Conservation (phyloP, 1,284 basidiomycete species). For the Erythrobasidium hasegawianum region DNA sequence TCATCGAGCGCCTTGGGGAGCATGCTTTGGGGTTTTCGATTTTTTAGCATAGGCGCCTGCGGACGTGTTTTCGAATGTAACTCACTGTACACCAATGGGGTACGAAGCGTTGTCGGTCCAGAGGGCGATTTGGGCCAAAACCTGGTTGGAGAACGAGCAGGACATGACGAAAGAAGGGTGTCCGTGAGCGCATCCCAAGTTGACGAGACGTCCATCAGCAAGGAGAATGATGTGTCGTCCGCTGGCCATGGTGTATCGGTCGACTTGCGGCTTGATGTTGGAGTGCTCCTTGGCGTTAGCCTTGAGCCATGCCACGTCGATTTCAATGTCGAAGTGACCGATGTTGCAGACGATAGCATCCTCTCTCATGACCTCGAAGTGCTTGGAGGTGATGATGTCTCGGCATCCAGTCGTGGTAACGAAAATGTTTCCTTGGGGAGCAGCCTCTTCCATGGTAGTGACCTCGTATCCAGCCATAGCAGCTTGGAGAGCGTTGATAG, state of each 20-base stretch:
- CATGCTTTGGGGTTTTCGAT: slow-evolving; percentile 54
- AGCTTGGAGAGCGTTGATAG: slow-evolving; percentile 98
- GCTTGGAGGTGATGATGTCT: slow-evolving; percentile 91
- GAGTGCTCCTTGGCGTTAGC: slow-evolving; percentile 74
- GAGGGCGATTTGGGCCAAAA: slow-evolving; percentile 95
- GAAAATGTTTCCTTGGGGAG: slow-evolving; percentile 81
- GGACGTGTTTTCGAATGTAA: too few relatives aligned
- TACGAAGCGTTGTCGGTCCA: slow-evolving; percentile 89
- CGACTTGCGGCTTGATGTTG: slow-evolving; percentile 99
- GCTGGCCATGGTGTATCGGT: slow-evolving; percentile 87
- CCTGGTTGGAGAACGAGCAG: slow-evolving; percentile 98
- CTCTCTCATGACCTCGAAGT: slow-evolving; percentile 93
- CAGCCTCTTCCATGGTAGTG: slow-evolving; percentile 96
- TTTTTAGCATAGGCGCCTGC: not conserved
- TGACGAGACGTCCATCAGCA: slow-evolving; percentile 97
- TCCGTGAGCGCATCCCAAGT: slow-evolving; percentile 72
- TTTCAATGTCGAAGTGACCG: slow-evolving; percentile 98
- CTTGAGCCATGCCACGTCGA: slow-evolving; percentile 99
- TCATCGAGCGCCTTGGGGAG: slow-evolving; percentile 97
- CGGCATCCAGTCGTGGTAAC: slow-evolving; percentile 99
- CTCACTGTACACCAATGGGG: slow-evolving; percentile 77
- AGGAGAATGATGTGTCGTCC: slow-evolving; percentile 96
- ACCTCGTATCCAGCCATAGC: slow-evolving; percentile 99
- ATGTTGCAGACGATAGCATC: slow-evolving; percentile 99
- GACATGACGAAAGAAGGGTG: slow-evolving; percentile 85